Evolutionary conservation across 495 filamentous ascomycete species (phyloP).

Genomic region (Neurospora cerealis): DNA sequence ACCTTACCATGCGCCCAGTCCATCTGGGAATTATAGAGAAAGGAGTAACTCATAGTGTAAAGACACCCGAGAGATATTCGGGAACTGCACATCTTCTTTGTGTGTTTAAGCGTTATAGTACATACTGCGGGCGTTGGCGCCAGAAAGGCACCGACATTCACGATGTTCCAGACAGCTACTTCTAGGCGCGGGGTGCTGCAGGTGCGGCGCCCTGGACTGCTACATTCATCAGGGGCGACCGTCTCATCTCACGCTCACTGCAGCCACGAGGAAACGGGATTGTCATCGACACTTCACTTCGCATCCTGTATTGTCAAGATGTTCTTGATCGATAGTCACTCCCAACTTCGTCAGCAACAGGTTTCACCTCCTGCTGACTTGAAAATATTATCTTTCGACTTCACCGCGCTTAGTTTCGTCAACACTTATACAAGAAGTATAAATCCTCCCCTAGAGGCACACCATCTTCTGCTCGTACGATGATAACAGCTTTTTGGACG

Average conservation of each 20-base stretch:
- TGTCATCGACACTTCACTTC: neutral
- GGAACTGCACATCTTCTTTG: neutral
- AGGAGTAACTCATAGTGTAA: neutral
- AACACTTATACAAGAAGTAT: neutral
- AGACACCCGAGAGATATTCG: neutral
- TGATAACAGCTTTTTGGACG: neutral
- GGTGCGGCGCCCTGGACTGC: neutral
- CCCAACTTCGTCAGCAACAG: neutral
- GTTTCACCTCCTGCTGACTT: neutral
- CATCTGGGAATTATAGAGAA: neutral
- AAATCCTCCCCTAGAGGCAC: neutral
- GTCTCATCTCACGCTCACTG: neutral
- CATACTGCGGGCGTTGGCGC: neutral
- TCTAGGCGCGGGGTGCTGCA: neutral
- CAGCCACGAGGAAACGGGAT: neutral
- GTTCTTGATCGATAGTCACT: neutral
- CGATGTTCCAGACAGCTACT: neutral
- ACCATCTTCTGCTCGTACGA: neutral
- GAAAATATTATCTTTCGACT: neutral
- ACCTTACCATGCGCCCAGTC: neutral
- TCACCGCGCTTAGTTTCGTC: neutral
- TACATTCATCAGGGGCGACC: neutral
- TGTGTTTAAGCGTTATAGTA: neutral
- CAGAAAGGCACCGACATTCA: neutral
- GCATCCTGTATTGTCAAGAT: neutral